phyloP scores from a whole-genome alignment of 2,329 filamentous ascomycete genomes.

The Aspergillus ochraceoroseus region DNA sequence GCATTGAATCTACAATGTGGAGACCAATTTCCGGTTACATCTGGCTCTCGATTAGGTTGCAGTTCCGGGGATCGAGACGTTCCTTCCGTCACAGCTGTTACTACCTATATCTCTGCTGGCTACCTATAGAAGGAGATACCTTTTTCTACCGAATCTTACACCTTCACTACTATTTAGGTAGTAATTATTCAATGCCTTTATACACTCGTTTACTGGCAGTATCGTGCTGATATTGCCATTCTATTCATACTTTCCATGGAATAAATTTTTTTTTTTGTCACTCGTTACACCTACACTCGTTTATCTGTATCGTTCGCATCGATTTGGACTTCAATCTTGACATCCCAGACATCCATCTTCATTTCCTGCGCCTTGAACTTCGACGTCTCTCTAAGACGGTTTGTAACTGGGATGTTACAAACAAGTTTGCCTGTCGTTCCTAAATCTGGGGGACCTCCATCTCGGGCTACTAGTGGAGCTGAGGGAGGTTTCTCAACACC shows the following conservation, averaged over 20 bases:
- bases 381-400: not conserved
- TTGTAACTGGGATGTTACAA: conserved; percentile 12
- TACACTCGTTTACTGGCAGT: conserved; percentile 3
- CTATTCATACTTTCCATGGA: conserved; percentile 16
- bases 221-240: conserved; percentile 10
- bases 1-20: not conserved
- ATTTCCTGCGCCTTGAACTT: conserved; percentile 1
- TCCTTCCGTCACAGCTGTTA: conserved; percentile 13
- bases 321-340: conserved; percentile 3
- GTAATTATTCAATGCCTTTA: conserved; percentile 4
- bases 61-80: too few species aligned
- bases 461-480: conserved; percentile 1
- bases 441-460: conserved; percentile 3
- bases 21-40: conserved; percentile 12
- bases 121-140: too few species aligned
- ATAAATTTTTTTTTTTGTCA: conserved; percentile 15
- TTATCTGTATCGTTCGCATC: conserved; percentile 6
- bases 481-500: conserved; percentile 3
- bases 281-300: conserved; percentile 18
- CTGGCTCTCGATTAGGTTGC: not conserved
- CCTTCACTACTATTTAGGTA: too few species aligned
- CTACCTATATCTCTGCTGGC: not conserved
- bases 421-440: conserved; percentile 4
- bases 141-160: too few species aligned
- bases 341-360: not conserved